Base-by-base conservation (phyloP, 768 basidiomycete species). In the Tulasnella sp. region DNA sequence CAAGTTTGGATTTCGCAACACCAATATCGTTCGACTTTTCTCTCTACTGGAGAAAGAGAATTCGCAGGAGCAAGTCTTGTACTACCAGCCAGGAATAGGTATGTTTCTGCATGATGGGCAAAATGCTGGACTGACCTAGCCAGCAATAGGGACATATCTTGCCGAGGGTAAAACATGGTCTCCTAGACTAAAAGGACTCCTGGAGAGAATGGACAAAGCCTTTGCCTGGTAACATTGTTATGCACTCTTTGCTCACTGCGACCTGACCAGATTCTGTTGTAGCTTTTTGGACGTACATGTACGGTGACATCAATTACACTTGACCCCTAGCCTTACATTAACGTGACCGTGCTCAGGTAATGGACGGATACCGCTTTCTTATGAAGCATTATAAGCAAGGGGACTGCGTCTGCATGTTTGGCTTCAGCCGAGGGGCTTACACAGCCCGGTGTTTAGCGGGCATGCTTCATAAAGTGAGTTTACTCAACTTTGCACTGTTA, bases 21-120 rank as follows among this genome's bases (percentile, higher is more conserved):
- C 70, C 70, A 71, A 71, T 29, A n/a, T 71, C 70, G 26, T 71
- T 42, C 18, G 40, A 29, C 37, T 71, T 32, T 71, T 71, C 29
- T 71, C 70, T 23, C 18, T 71, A n/a, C 9, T 71, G 6, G 23
- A 71, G 20, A 71, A 71, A 42, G 40, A 51, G 20, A 51, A 71
- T 26, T 9, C 70, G 18, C 20, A 37, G 13, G 20, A n/a, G 23
- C 51, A 51, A 10, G 51, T 51, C 5, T 23, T 51, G 51, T 51
- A 51, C 10, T 51, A 51, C 23, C 51, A 71, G 70, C 70, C 35
- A n/a, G 70, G 35, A 71, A 42, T 71, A 51, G 51, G 51, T 51
- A 10, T 6, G 51, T 20, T 16, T 3, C 3, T 44, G 51, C 23
- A n/a, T n/a, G 23, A 51, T 51, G 6, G 7, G 16, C 23, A 23